Base-by-base conservation (phyloP, 2,329 filamentous ascomycete species). In the Cyphellophora europaea region DNA sequence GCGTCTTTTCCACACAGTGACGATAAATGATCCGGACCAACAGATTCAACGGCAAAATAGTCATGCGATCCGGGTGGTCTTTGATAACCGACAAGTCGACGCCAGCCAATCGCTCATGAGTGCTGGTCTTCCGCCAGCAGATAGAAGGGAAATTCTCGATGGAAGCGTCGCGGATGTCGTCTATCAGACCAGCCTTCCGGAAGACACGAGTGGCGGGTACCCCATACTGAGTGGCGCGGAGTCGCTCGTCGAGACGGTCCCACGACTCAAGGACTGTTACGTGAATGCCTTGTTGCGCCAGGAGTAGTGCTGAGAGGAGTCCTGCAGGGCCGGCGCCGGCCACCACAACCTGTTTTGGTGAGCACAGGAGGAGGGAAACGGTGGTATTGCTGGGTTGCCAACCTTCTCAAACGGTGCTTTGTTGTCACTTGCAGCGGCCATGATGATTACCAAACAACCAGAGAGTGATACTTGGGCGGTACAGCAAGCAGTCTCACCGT, bases 161-260 rank as follows among this genome's bases (percentile, higher is more conserved):
- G 29, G 25, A 16, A 5, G 14, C 31, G 17, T 51, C 49, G 11
- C 59, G 58, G n/a, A 70, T 55, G 47, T 69, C 62, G 13, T 67
- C 63, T 12, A 78, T 55, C 11, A 79, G 64, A 1, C 74, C 75
- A 1, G 74, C 74, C 14, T 69, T 65, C 25, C 59, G 51, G 32
- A 80, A 65, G 38, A 75, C 72, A 19, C 67, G 68, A 31, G 74
- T 66, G 1, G 73, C 74, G 1, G 73, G 65, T 0, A 71, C 63
- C 3, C 69, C 72, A 50, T 78, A 79, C 53, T 78, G 72, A 3
- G 74, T 71, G 11, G 76, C 76, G 17, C 76, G 71, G 3, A 36
- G 38, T 15, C 33, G 28, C 15, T 41, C 32, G 30, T 44, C 41
- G 11, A 41, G 32, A 21, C 27, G 16, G 28, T 33, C 21, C 29